A percentile compares a stretch with the other conserved stretches of the same genome.
Conservation (phyloP, 257 asterid genomes). For the Solanum ossicruentum region DNA sequence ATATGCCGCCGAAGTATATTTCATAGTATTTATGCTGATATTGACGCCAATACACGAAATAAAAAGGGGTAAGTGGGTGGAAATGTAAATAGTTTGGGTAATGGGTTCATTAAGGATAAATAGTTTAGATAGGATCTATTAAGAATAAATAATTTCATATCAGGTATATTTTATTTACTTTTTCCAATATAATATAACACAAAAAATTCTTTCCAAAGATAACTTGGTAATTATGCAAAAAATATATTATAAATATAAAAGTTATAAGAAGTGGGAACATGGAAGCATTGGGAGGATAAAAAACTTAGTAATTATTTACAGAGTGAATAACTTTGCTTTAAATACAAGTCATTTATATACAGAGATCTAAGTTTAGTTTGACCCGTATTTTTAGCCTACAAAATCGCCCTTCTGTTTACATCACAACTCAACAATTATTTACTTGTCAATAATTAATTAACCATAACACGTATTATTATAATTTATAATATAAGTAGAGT, state of each 20-base stretch:
- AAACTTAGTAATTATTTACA: background rate
- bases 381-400: conserved; percentile 1
- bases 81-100: too few relatives aligned
- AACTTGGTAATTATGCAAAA: background rate
- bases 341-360: background rate
- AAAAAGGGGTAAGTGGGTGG: too few relatives aligned
- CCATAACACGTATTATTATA: too few relatives aligned
- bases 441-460: background rate
- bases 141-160: too few relatives aligned
- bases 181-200: too few relatives aligned
- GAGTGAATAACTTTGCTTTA: background rate
- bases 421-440: background rate
- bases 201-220: background rate
- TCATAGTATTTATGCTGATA: too few relatives aligned
- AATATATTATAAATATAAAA: background rate
- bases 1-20: too few relatives aligned
- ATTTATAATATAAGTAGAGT: background rate
- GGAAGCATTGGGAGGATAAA: background rate
- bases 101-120: too few relatives aligned
- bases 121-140: too few relatives aligned
- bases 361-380: background rate
- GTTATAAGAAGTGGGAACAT: background rate
- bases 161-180: too few relatives aligned
- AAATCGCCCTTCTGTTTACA: background rate
- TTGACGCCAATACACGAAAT: too few relatives aligned